Evolutionary conservation across 805 yeast genomes (phyloP).

Genomic region (Priceomyces melissophilus): DNA sequence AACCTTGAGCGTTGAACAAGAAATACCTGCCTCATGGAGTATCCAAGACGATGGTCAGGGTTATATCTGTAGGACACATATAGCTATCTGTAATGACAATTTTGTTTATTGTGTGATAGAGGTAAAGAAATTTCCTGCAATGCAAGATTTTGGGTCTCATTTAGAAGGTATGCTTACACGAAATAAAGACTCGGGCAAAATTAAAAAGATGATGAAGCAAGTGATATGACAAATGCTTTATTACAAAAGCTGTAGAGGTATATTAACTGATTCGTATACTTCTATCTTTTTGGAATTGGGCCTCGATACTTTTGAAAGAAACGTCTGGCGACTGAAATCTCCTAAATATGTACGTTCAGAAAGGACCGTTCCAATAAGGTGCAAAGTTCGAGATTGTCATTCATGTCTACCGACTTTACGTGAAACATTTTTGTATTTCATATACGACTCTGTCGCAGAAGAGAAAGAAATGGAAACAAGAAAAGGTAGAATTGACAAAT

Average conservation of each 20-base stretch:
- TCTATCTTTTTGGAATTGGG: conserved; percentile 1
- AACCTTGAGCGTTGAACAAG: background rate
- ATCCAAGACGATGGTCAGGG: background rate
- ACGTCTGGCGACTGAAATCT: background rate
- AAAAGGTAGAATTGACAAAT: background rate
- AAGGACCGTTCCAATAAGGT: conserved; percentile 1
- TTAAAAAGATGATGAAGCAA: background rate
- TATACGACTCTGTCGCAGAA: background rate
- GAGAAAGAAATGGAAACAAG: conserved; percentile 1
- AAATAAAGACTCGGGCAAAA: background rate
- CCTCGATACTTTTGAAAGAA: conserved; percentile 1
- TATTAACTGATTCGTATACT: background rate
- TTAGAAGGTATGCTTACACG: background rate
- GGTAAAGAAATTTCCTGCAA: background rate
- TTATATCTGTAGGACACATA: background rate
- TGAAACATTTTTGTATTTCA: background rate
- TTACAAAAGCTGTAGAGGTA: background rate
- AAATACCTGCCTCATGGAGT: background rate
- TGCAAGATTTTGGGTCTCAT: background rate
- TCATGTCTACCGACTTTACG: conserved; percentile 1
- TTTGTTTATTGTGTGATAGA: conserved; percentile 2
- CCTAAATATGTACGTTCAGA: background rate
- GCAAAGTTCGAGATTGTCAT: conserved; percentile 1
- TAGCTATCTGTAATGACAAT: background rate
- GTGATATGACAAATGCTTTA: background rate